Conservation (phyloP, 164 flowering plant genomes). For the Protea cynaroides region DNA sequence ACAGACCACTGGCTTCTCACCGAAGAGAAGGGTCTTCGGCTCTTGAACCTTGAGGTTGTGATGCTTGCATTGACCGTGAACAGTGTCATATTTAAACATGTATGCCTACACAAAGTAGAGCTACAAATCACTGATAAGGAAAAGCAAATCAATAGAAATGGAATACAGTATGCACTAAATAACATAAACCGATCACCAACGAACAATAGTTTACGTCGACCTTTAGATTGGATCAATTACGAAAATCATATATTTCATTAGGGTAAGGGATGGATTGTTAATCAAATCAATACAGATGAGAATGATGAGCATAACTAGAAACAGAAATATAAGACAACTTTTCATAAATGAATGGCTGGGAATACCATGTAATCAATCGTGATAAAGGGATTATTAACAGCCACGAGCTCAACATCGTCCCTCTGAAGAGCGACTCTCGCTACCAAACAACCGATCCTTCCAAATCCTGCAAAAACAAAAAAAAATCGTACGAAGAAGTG, state of each 20-base stretch:
- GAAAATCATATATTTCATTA: too few species aligned
- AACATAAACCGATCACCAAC: too few species aligned
- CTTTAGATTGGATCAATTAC: too few species aligned
- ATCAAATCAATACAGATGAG: too few species aligned
- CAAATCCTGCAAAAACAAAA: conserved; percentile 55
- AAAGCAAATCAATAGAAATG: too few species aligned
- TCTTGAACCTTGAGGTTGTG: conserved; percentile 67
- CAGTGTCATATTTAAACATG: conserved; percentile 89
- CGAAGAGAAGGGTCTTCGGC: conserved; percentile 78
- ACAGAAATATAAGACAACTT: too few species aligned
- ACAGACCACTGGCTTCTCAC: conserved; percentile 68
- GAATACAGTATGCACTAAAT: too few species aligned
- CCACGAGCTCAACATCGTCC: conserved; percentile 81
- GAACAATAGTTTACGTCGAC: too few species aligned
- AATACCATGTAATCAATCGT: conserved; percentile 77
- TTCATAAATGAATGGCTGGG: not conserved
- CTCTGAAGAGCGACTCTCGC: conserved; percentile 73
- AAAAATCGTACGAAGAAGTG: not conserved
- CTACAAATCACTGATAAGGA: too few species aligned
- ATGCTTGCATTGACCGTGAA: conserved; percentile 83
- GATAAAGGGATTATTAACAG: conserved; percentile 86
- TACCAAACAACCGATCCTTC: conserved; percentile 87
- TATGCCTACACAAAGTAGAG: conserved; percentile 41
- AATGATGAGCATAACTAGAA: too few species aligned
- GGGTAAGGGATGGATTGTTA: too few species aligned